Base-by-base conservation (phyloP, 345 rosid genomes). In the Tarenaya hassleriana region DNA sequence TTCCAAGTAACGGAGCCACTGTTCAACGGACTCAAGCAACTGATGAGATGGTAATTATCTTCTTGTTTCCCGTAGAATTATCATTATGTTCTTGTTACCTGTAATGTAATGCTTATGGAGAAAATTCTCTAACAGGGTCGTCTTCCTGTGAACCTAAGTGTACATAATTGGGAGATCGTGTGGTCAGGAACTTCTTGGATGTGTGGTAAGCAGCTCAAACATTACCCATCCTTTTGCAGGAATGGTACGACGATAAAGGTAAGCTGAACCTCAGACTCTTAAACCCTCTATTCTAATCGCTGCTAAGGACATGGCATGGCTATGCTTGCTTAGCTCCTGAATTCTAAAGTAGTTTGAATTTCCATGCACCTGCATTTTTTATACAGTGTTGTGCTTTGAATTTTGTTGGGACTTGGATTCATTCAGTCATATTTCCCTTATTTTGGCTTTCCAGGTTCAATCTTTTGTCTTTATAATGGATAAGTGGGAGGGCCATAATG, bases 391-490 rank as follows among this genome's bases (percentile, higher is more conserved):
- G n/a, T n/a, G n/a, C n/a, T n/a, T n/a, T n/a, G n/a, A n/a, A n/a
- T n/a, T n/a, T n/a, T n/a, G 7, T 33, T 18, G 8, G 16, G 15
- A 35, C 51, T 43, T 55, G 13, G 41, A 54, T 47, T 58, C 16
- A 50, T 13, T 7, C 48, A 34, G 34, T 70, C 11, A 41, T 14
- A 64, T 52, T 53, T 51, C 20, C n/a, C n/a, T n/a, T n/a, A n/a
- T 37, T 46, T 37, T 62, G 52, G 31, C 37, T 48, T 19, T 56
- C 34, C 75, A 91, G 98, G 69, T 82, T 47, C 88, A 91, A 41
- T 91, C 98, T 11, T 91, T 91, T 73, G 96, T 91, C 58, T 87
- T 80, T 69, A 95, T 87, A 55, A 76, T 91, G 98, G 87, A 80
- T 47, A 84, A 84, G 73, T 95, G 76, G 44, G 84, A 87, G 47